Percentiles rank a stretch among this genome's conserved stretches.
These are phyloP conservation scores for Colletotrichum orchidophilum DNA, from an alignment of 2,329 filamentous ascomycete species.

Conservation along the genomic window DNA sequence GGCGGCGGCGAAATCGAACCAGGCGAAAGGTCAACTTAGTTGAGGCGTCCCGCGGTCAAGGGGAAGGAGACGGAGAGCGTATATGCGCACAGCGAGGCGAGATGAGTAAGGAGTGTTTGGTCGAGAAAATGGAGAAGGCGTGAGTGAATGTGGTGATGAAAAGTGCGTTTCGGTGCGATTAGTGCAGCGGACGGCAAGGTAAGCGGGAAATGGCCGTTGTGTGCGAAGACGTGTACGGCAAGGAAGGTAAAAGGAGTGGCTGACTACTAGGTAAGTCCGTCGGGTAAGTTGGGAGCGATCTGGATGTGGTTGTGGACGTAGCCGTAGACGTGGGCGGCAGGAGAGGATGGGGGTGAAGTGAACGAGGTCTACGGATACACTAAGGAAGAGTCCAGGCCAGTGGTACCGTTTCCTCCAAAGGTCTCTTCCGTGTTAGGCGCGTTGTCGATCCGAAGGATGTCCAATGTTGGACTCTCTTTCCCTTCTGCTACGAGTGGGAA, in stretches of 20 bases:
- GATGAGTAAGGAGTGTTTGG: constrained; percentile 25
- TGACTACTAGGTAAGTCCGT: constrained; percentile 14
- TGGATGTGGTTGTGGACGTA: background rate
- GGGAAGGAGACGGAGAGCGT: background rate
- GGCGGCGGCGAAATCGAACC: background rate
- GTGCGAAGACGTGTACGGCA: background rate
- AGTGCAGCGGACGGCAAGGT: constrained; percentile 18
- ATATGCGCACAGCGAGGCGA: constrained; percentile 3
- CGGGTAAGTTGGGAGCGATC: constrained; percentile 13
- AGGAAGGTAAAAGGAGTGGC: background rate
- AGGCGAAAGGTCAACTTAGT: background rate
- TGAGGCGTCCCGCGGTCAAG: background rate
- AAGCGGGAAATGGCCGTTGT: constrained; percentile 11
- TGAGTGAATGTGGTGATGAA: constrained; percentile 28
- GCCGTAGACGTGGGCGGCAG: background rate
- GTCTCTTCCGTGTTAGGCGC: constrained; percentile 17
- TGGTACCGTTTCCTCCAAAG: background rate
- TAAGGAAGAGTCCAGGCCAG: background rate
- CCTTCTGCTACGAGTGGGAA: background rate
- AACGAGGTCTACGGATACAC: background rate
- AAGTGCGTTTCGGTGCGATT: constrained; percentile 28
- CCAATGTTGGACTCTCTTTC: constrained; percentile 7
- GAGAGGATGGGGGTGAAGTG: background rate
- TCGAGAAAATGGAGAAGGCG: constrained; percentile 10
- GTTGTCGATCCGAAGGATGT: background rate